Conservation (phyloP, 441 rosid genomes). For the Omphalea diandra region DNA sequence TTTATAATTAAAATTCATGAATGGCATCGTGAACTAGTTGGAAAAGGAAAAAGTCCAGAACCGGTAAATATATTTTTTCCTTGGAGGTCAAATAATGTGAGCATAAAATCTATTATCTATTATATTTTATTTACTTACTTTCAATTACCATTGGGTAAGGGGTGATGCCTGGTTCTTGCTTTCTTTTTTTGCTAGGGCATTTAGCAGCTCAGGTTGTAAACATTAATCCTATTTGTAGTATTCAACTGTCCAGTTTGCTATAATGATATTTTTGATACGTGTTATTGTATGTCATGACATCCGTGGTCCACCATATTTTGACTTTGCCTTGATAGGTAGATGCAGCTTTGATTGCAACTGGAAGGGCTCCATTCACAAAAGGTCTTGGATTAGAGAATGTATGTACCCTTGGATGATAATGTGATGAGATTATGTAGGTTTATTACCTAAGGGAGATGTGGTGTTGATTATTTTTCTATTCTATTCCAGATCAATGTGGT, state of each 20-base stretch:
- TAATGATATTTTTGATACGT: background rate
- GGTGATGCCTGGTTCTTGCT: background rate
- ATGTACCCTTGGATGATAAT: constrained; percentile 25
- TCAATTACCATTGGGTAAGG: background rate
- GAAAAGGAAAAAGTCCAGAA: background rate
- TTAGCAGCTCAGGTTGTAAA: background rate
- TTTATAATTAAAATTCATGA: background rate
- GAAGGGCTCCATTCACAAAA: constrained; percentile 93
- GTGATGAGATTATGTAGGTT: background rate
- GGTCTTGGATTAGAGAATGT: constrained; percentile 97
- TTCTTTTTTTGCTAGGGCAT: background rate
- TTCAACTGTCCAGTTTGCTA: background rate
- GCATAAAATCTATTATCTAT: too few species aligned
- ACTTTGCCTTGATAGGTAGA: constrained; percentile 59
- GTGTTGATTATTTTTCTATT: constrained; percentile 11
- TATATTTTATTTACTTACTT: too few species aligned
- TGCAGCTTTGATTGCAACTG: constrained; percentile 96
- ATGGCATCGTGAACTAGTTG: background rate
- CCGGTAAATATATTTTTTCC: too few species aligned
- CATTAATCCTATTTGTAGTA: background rate
- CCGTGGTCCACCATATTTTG: background rate
- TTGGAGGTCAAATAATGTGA: too few species aligned
- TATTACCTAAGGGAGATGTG: constrained; percentile 12
- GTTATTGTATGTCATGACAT: background rate
- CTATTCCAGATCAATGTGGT: constrained; percentile 68